Evolutionary conservation across 2,329 filamentous ascomycete species (phyloP).

Genomic region (Plectosphaerella sp.): DNA sequence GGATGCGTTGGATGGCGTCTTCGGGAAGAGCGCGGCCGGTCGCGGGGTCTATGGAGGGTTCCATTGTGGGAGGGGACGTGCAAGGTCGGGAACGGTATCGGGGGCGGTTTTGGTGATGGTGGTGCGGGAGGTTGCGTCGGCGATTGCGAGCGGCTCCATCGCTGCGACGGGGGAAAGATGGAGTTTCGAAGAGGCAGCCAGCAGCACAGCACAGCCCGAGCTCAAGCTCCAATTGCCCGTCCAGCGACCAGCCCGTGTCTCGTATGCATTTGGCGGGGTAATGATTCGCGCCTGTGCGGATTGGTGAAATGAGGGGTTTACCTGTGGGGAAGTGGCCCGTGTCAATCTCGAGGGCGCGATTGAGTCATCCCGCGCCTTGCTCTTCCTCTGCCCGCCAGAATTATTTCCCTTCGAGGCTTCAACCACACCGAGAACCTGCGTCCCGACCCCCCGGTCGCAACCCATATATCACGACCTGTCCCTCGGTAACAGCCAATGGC

Average conservation of each 20-base stretch:
- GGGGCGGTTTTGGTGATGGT: not conserved
- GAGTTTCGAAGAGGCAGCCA: not conserved
- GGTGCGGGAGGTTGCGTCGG: not conserved
- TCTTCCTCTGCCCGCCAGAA: not conserved
- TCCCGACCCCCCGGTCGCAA: too few relatives aligned
- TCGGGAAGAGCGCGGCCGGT: conserved; percentile 64
- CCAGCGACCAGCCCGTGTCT: too few relatives aligned
- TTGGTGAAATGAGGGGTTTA: not conserved
- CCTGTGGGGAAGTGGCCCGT: not conserved
- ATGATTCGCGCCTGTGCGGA: not conserved
- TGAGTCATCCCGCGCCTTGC: not conserved
- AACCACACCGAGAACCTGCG: too few relatives aligned
- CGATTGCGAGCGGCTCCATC: not conserved
- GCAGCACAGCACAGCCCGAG: too few relatives aligned
- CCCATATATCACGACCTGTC: too few relatives aligned
- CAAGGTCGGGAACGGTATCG: not conserved
- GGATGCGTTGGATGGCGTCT: conserved; percentile 79
- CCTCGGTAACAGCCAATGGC: too few relatives aligned
- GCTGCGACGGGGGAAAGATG: not conserved
- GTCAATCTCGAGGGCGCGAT: not conserved
- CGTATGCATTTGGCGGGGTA: not conserved
- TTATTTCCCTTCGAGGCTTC: too few relatives aligned
- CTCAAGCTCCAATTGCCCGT: too few relatives aligned
- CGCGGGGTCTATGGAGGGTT: conserved; percentile 59
- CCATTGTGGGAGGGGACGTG: conserved; percentile 40